Percentiles rank a stretch among this genome's conserved stretches.
phyloP scores from a whole-genome alignment of 176 grass and related monocot genomes.

The Carex scoparia region DNA sequence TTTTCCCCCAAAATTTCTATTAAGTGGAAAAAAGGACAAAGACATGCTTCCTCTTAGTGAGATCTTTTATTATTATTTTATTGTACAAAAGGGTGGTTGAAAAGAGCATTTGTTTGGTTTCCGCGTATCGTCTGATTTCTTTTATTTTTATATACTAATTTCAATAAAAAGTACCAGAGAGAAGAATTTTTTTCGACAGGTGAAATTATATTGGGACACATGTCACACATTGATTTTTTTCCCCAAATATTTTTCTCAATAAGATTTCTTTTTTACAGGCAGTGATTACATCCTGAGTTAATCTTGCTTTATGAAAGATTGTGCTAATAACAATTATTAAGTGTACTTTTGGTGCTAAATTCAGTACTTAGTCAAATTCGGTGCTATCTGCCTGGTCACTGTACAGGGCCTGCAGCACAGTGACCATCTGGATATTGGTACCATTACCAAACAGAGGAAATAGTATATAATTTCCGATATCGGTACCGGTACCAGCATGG shows the following conservation, averaged over 20 bases:
- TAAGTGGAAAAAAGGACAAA: not conserved
- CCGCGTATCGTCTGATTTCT: not conserved
- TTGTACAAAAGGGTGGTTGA: not conserved
- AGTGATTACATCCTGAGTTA: not conserved
- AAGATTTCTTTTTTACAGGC: not conserved
- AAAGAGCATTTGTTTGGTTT: not conserved
- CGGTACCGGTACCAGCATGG: not conserved
- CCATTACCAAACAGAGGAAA: too few species aligned
- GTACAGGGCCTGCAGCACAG: not conserved
- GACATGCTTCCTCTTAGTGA: not conserved
- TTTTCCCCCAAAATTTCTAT: not conserved
- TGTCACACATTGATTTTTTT: too few species aligned
- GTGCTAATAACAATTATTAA: not conserved
- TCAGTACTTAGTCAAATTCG: not conserved
- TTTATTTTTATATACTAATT: not conserved
- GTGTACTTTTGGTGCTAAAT: not conserved
- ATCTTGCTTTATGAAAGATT: not conserved
- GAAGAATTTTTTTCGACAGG: not conserved
- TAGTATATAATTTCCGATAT: not conserved
- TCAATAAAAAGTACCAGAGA: not conserved
- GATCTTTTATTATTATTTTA: not conserved
- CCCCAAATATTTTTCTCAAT: too few species aligned
- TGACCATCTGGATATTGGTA: too few species aligned
- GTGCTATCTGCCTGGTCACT: too few species aligned
- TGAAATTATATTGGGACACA: not conserved